Evolutionary conservation across 768 basidiomycete species (phyloP), one percentile per base, ranked within the genome.

Genomic region (Candolleomyces aberdarensis): DNA sequence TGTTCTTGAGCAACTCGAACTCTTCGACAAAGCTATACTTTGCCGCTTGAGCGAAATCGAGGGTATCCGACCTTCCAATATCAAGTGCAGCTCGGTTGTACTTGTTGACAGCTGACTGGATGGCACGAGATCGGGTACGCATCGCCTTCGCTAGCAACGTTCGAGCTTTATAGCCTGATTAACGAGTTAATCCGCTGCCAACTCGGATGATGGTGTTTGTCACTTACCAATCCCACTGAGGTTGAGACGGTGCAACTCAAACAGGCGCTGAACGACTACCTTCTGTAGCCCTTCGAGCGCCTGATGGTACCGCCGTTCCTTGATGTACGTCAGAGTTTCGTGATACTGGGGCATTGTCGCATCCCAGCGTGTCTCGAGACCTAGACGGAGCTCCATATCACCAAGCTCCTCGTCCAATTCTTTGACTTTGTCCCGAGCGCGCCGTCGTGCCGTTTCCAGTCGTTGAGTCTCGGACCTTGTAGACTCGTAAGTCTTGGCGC

Each of bases 81-180:
- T 29, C 15, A 2, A 44, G n/a, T 0, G 74, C 76, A 7, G 64
- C 63, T 14, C 44, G 46, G 47, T 79, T 78, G 64, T 77, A 78
- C 29, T 53, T 51, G 0, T 67, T 58, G 1, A 78, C 64, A 0
- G 76, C 75, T 29, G 55, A 66, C 36, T 58, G 62, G 41, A 79
- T 75, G 3, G 77, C 73, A 32, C 67, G 62, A 2, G 70, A 70
- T 9, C 71, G 63, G 7, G 57, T 58, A 57, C 72, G 66, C 1
- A 78, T 60, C 2, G 72, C 71, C 60, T 77, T 73, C 0, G 70
- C 71, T 19, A 79, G 75, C 53, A 74, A 66, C 11, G 68, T 66
- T 1, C 70, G 66, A 57, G 75, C 61, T 47, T 72, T 72, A 59
- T 78, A 78, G 0, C 72, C 77, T 78, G 31, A 9, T 9, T 43